Conservation (phyloP, 1,139 yeast genomes). For the Blastobotrys capitulatus region DNA sequence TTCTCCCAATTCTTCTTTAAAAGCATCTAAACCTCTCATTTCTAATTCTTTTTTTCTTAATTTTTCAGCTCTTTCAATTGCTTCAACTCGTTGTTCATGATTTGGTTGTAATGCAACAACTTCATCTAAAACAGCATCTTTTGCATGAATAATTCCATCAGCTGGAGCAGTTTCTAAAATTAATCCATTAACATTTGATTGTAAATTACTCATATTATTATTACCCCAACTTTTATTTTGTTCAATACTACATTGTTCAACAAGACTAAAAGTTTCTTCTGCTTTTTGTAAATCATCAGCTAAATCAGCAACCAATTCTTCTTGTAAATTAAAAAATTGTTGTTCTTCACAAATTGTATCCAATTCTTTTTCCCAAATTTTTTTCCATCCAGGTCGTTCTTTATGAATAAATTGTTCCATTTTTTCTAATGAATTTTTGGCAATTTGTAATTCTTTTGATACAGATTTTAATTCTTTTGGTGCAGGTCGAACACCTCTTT, state of each 20-base stretch:
- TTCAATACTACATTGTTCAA: slow-evolving; percentile 77
- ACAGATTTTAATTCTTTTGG: slow-evolving; percentile 67
- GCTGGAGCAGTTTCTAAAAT: slow-evolving; percentile 28
- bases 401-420: slow-evolving; percentile 58
- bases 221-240: slow-evolving; percentile 42
- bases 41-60: slow-evolving; percentile 68
- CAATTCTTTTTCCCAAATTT: slow-evolving; percentile 87
- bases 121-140: slow-evolving; percentile 76
- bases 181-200: slow-evolving; percentile 13
- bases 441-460: slow-evolving; percentile 55
- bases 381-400: slow-evolving; percentile 85
- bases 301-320: slow-evolving; percentile 73
- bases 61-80: slow-evolving; percentile 82
- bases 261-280: slow-evolving; percentile 71
- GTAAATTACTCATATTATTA: not conserved
- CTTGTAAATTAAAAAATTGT: slow-evolving; percentile 84
- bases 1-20: slow-evolving; percentile 81
- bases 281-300: slow-evolving; percentile 78
- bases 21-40: slow-evolving; percentile 53
- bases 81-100: slow-evolving; percentile 79
- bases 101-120: slow-evolving; percentile 77
- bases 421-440: slow-evolving; percentile 46
- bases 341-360: slow-evolving; percentile 92
- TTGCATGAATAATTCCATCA: slow-evolving; percentile 41
- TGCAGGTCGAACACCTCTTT: slow-evolving; percentile 80